Evolutionary conservation across 1,284 basidiomycete genomes (phyloP).

Genomic region (Cryptococcus sp.): DNA sequence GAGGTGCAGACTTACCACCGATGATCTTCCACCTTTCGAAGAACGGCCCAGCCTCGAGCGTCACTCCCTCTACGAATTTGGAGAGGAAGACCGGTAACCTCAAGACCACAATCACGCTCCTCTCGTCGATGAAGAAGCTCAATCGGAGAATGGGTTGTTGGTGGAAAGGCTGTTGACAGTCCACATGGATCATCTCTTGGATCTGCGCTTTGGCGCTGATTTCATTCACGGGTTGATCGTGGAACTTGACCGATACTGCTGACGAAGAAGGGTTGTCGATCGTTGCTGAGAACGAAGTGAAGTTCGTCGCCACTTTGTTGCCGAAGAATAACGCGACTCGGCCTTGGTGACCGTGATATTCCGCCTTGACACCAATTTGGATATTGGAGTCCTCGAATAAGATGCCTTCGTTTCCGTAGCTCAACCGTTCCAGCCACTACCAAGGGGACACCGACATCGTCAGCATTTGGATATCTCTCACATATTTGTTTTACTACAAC

Average conservation of each 20-base stretch:
- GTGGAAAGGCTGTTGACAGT: constrained; percentile 86
- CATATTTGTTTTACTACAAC: not conserved
- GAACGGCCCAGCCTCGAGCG: constrained; percentile 78
- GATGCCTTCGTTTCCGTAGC: constrained; percentile 79
- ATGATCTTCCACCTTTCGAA: constrained; percentile 99
- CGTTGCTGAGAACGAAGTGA: constrained; percentile 85
- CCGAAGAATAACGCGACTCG: constrained; percentile 92
- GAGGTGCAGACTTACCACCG: constrained; percentile 61
- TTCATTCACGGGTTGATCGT: constrained; percentile 75
- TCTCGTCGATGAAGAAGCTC: constrained; percentile 89
- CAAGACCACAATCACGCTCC: constrained; percentile 65
- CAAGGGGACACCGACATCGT: not conserved
- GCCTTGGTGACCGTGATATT: constrained; percentile 89
- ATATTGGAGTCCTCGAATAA: constrained; percentile 94
- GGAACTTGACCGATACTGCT: constrained; percentile 77
- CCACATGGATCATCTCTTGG: constrained; percentile 89
- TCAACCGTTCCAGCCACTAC: constrained; percentile 81
- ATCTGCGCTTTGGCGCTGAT: constrained; percentile 82
- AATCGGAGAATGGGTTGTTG: constrained; percentile 79
- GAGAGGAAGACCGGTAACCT: constrained; percentile 82
- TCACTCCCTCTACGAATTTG: constrained; percentile 93
- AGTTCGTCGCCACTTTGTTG: constrained; percentile 85
- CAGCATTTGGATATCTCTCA: not conserved
- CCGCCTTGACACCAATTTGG: constrained; percentile 93
- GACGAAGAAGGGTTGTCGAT: constrained; percentile 73